phyloP scores from a whole-genome alignment of 2,329 filamentous ascomycete species.

The Microcera coccophila region DNA sequence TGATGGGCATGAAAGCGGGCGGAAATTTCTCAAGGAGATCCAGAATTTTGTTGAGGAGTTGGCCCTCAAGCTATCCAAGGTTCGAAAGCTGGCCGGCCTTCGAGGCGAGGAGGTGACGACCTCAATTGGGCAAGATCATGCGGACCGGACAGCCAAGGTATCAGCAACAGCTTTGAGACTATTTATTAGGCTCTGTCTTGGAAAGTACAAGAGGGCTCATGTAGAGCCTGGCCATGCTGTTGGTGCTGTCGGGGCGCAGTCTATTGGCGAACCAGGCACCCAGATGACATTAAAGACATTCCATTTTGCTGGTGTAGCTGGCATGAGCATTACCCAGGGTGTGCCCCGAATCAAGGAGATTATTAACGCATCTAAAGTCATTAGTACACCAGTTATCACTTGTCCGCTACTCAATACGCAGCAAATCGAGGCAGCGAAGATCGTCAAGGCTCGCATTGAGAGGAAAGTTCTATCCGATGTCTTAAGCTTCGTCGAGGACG shows the following conservation, averaged over 20 bases:
- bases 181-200: conserved; percentile 79
- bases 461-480: conserved; percentile 87
- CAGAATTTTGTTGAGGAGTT: conserved; percentile 64
- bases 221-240: conserved; percentile 95
- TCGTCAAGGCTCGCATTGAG: conserved; percentile 91
- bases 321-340: conserved; percentile 99
- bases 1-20: conserved; percentile 76
- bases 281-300: conserved; percentile 99
- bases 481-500: conserved; percentile 77
- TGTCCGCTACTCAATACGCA: conserved; percentile 76
- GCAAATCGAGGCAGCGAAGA: conserved; percentile 73
- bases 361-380: conserved; percentile 93
- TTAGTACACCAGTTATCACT: conserved; percentile 89
- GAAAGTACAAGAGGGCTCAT: conserved; percentile 86
- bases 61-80: conserved; percentile 57
- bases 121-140: conserved; percentile 36
- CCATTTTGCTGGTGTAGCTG: conserved; percentile 99
- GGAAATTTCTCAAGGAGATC: conserved; percentile 77
- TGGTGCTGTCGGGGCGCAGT: conserved; percentile 92
- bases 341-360: conserved; percentile 99
- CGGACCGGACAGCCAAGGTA: conserved; percentile 78
- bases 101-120: conserved; percentile 28
- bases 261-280: conserved; percentile 95
- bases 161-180: conserved; percentile 67
- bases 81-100: conserved; percentile 50